Percentiles rank a stretch among this genome's conserved stretches.
phyloP scores from a whole-genome alignment of 768 basidiomycete genomes.

The Amanita pallidorosea region DNA sequence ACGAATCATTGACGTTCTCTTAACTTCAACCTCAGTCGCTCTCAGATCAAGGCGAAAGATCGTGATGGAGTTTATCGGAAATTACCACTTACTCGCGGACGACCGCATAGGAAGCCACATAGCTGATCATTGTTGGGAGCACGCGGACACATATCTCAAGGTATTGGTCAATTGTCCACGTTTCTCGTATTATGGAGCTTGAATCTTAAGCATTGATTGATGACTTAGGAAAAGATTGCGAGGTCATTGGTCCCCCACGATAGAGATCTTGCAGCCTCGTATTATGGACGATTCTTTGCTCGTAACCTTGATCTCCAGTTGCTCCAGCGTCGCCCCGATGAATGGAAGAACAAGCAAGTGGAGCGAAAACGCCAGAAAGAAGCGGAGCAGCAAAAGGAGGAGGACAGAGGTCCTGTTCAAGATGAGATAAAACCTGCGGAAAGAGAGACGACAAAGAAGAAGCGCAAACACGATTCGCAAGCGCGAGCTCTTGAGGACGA shows the following conservation, averaged over 20 bases:
- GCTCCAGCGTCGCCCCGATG: conserved; percentile 69
- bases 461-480: conserved; percentile 33
- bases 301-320: conserved; percentile 70
- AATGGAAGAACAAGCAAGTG: conserved; percentile 73
- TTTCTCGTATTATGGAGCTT: too few species aligned
- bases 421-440: conserved; percentile 2
- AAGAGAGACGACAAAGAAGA: conserved; percentile 3
- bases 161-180: conserved; percentile 22
- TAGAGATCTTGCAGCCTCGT: conserved; percentile 60
- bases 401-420: conserved; percentile 5
- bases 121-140: conserved; percentile 84
- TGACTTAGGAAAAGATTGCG: conserved; percentile 79
- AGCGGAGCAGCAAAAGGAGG: neutral
- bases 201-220: conserved; percentile 8
- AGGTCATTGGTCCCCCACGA: conserved; percentile 67
- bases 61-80: conserved; percentile 64
- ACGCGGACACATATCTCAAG: conserved; percentile 88
- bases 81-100: conserved; percentile 74
- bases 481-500: too few species aligned
- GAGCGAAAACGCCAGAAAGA: conserved; percentile 20
- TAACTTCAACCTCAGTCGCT: conserved; percentile 59
- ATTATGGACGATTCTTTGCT: conserved; percentile 83
- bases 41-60: conserved; percentile 59
- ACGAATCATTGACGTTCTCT: conserved; percentile 68
- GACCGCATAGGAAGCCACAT: conserved; percentile 88